These are phyloP conservation scores for Bruguiera sexangula DNA, from an alignment of 345 rosid genomes.

Conservation along the genomic window DNA sequence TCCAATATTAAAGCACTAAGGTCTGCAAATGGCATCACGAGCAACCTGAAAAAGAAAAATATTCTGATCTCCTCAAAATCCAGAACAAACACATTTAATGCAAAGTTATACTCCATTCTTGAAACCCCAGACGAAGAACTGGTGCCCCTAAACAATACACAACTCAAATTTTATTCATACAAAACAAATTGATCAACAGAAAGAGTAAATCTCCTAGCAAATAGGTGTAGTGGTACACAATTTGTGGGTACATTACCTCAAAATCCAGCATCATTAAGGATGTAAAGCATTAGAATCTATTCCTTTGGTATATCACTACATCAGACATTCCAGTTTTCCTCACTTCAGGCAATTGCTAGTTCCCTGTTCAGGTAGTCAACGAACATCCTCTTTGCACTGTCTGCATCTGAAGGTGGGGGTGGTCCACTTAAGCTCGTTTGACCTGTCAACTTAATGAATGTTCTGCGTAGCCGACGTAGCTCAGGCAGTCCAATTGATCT, in stretches of 20 bases:
- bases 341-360: conserved; percentile 38
- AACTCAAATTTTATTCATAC: neutral
- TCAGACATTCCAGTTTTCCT: neutral
- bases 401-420: conserved; percentile 82
- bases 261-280: neutral
- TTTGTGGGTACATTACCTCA: neutral
- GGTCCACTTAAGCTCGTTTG: conserved; percentile 87
- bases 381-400: conserved; percentile 87
- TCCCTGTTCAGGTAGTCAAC: conserved; percentile 91
- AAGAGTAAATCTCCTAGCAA: neutral
- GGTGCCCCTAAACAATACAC: neutral
- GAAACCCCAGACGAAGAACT: neutral
- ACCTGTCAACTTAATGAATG: conserved; percentile 79
- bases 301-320: no score
- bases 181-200: no score
- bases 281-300: no score
- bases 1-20: no score
- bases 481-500: conserved; percentile 85
- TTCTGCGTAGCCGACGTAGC: conserved; percentile 75
- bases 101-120: no score
- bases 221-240: neutral
- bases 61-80: no score
- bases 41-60: no score
- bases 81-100: no score
- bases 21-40: no score